Conservation (phyloP, 2,329 filamentous ascomycete species). For the Talaromyces sp. region DNA sequence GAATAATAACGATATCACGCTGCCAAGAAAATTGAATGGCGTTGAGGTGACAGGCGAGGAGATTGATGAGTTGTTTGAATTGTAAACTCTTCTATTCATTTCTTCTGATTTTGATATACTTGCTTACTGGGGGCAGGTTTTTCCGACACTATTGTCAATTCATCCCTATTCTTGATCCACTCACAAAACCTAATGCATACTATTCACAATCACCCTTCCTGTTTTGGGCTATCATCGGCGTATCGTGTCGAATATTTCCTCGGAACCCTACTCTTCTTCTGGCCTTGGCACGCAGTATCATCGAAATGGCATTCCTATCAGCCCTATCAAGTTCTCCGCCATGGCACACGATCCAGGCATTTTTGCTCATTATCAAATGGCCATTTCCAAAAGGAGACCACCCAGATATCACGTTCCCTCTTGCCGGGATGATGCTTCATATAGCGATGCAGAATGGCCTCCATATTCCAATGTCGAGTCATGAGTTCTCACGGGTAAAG, state of each 20-base stretch:
- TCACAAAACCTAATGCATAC: constrained; percentile 70
- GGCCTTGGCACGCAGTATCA: constrained; percentile 37
- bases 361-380: constrained; percentile 45
- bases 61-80: constrained; percentile 42
- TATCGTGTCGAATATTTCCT: constrained; percentile 40
- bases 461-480: constrained; percentile 46
- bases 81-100: constrained; percentile 29
- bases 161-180: constrained; percentile 43
- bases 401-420: constrained; percentile 39
- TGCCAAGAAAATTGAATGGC: constrained; percentile 34
- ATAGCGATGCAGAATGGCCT: constrained; percentile 48
- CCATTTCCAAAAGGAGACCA: constrained; percentile 42
- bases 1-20: constrained; percentile 24
- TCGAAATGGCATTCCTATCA: constrained; percentile 42
- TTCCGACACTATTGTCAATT: constrained; percentile 43
- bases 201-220: constrained; percentile 77
- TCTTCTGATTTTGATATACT: background rate
- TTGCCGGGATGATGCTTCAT: constrained; percentile 44
- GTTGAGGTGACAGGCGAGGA: constrained; percentile 34
- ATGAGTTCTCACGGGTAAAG: constrained; percentile 44
- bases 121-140: constrained; percentile 29
- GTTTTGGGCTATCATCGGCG: constrained; percentile 71
- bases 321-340: constrained; percentile 30
- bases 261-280: constrained; percentile 43
- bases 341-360: constrained; percentile 40